Evolutionary conservation across 2,329 filamentous ascomycete genomes (phyloP), one percentile per base, ranked within the genome.

Genomic region (Clonostachys rosea): DNA sequence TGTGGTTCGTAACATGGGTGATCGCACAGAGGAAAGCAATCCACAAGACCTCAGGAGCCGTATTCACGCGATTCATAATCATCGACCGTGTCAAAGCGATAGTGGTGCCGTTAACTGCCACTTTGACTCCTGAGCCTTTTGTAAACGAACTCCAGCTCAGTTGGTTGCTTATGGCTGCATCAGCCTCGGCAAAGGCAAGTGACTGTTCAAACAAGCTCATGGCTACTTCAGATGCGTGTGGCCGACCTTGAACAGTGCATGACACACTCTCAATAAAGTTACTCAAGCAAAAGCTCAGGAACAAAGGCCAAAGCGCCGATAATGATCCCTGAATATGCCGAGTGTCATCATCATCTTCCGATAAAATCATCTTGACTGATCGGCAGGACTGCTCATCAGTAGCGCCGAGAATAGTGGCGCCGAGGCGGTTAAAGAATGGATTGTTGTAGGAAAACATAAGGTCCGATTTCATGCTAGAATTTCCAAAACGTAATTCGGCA

Each of bases 201-300:
- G 91, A 96, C 60, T 96, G 91, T 63, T 99, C 94, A 58, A 97
- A 96, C 3, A 96, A 79, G 0, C 91, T 96, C 89, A 97, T 96
- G 16, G 91, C 91, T 2, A 90, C 95, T 67, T 97, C 94, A 1
- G 89, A 86, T 52, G 87, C 81, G 1, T 89, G 80, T 3, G 83
- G 79, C 3, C 87, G 83, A 34, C 92, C 92, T 63, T 96, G 90
- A 7, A 97, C 78, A 10, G 92, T 89, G 63, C 90, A 95, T 5
- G 87, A 86, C 10, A 97, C 70, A 0, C 89, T 94, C 66, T 97
- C 94, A 17, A 96, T 71, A 56, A 97, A 92, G 61, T 96, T 89
- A 55, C 90, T 91, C 3, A 88, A 61, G 49, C 81, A 84, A 39
- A 85, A 75, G 0, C 81, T 84, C 39, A 86, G 69, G 56, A 91